Percentiles rank a stretch among this genome's conserved stretches.
Evolutionary conservation across 164 flowering plant species (phyloP).

Genomic region (Protea cynaroides): DNA sequence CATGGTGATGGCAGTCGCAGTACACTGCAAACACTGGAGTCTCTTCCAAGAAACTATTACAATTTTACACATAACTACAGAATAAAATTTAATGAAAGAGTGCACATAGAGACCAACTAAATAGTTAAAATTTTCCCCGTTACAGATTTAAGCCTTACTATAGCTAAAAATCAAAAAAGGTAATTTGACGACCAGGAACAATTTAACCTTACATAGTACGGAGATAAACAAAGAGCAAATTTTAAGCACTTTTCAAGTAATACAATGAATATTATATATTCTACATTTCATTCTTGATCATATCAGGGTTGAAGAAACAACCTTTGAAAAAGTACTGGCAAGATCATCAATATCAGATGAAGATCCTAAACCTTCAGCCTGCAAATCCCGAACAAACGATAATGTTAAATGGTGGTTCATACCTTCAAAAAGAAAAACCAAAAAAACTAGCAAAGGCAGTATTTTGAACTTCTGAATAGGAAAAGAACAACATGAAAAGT

Average conservation of each 20-base stretch:
- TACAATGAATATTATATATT: background rate
- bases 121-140: too few relatives aligned
- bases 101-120: too few relatives aligned
- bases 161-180: background rate
- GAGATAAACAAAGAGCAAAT: background rate
- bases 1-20: too few relatives aligned
- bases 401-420: background rate
- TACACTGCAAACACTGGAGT: too few relatives aligned
- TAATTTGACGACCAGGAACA: background rate
- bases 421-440: background rate
- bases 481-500: too few relatives aligned
- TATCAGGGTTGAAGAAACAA: slow-evolving; percentile 16
- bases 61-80: too few relatives aligned
- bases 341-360: slow-evolving; percentile 60
- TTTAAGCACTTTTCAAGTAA: background rate
- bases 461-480: too few relatives aligned
- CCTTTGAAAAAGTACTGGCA: slow-evolving; percentile 61
- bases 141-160: too few relatives aligned
- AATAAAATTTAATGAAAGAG: too few relatives aligned
- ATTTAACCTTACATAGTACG: background rate
- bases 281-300: background rate
- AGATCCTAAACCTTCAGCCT: slow-evolving; percentile 46
- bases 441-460: too few relatives aligned
- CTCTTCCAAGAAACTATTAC: too few relatives aligned
- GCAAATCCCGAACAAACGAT: slow-evolving; percentile 12